A percentile compares a stretch with the other conserved stretches of the same genome.
These are phyloP conservation scores for Phylloporus rhodoxanthus DNA, from an alignment of 768 basidiomycete species.

Conservation along the genomic window DNA sequence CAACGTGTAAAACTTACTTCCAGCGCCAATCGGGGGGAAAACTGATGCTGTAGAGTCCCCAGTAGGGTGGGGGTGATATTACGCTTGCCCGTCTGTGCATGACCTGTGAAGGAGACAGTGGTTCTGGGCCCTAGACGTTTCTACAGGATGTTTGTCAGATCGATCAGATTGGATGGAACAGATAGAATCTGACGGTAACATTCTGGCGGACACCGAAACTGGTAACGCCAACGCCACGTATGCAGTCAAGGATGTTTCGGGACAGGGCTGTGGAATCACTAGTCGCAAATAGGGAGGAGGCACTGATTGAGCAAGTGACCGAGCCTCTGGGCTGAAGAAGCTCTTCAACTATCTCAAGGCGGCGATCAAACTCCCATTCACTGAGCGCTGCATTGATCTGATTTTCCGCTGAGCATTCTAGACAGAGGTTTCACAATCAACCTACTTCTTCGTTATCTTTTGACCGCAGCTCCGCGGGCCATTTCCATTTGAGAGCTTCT, in stretches of 20 bases:
- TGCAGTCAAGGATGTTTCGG: conserved; percentile 29
- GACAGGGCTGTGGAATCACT: conserved; percentile 25
- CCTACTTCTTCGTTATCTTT: conserved; percentile 46
- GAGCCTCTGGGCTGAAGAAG: conserved; percentile 42
- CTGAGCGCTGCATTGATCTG: conserved; percentile 45
- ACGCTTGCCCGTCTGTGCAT: conserved; percentile 26
- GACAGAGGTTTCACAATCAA: conserved; percentile 15
- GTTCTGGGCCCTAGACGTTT: conserved; percentile 45
- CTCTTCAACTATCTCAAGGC: conserved; percentile 33
- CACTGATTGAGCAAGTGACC: conserved; percentile 43
- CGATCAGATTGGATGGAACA: conserved; percentile 12
- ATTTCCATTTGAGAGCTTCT: conserved; percentile 38
- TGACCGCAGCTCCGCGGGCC: conserved; percentile 40
- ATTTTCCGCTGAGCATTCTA: conserved; percentile 23
- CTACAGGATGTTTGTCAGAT: conserved; percentile 32
- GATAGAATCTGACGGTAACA: conserved; percentile 35
- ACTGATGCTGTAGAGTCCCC: conserved; percentile 73
- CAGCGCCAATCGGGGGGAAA: conserved; percentile 56
- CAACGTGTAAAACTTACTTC: conserved; percentile 33
- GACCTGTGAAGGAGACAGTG: conserved; percentile 35
- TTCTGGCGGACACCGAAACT: conserved; percentile 39
- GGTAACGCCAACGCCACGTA: conserved; percentile 33
- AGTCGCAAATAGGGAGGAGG: conserved; percentile 42
- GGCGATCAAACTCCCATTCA: conserved; percentile 35
- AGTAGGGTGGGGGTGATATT: conserved; percentile 40